These are phyloP conservation scores for Aureobasidium sp. DNA, from an alignment of 2,329 filamentous ascomycete species.

Conservation along the genomic window DNA sequence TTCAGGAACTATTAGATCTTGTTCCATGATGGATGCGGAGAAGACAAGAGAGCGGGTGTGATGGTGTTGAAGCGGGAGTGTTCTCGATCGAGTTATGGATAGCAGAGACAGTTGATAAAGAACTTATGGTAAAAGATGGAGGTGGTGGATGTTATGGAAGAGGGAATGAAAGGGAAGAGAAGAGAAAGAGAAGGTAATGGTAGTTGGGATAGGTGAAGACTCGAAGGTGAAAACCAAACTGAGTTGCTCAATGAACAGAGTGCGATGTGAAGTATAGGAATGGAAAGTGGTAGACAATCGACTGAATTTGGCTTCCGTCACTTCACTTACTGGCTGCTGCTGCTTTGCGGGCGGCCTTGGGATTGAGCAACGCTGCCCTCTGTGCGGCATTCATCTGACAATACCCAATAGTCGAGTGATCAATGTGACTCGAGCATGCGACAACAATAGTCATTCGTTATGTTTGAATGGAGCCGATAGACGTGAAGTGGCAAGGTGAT, in stretches of 20 bases:
- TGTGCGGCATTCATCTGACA: constrained; percentile 14
- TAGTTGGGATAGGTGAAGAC: background rate
- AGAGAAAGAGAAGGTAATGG: background rate
- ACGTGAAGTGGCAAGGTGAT: background rate
- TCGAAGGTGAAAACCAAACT: background rate
- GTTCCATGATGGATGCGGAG: background rate
- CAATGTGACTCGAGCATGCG: background rate
- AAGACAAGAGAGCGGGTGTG: background rate
- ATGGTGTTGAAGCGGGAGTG: too few species aligned
- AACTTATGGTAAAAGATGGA: background rate
- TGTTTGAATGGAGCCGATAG: background rate
- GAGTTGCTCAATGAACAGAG: background rate
- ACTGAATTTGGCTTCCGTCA: background rate
- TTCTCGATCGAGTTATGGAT: background rate
- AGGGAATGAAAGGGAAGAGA: background rate
- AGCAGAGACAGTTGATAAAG: background rate
- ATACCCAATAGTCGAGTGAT: background rate
- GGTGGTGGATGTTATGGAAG: background rate
- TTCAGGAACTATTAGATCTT: background rate
- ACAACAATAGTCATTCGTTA: background rate
- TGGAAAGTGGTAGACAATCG: background rate
- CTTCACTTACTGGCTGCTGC: background rate
- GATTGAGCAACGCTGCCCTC: constrained; percentile 27
- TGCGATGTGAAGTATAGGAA: background rate
- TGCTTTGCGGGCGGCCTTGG: constrained; percentile 20